Conservation (phyloP, 1,284 basidiomycete genomes). For the Mycena citricolor region DNA sequence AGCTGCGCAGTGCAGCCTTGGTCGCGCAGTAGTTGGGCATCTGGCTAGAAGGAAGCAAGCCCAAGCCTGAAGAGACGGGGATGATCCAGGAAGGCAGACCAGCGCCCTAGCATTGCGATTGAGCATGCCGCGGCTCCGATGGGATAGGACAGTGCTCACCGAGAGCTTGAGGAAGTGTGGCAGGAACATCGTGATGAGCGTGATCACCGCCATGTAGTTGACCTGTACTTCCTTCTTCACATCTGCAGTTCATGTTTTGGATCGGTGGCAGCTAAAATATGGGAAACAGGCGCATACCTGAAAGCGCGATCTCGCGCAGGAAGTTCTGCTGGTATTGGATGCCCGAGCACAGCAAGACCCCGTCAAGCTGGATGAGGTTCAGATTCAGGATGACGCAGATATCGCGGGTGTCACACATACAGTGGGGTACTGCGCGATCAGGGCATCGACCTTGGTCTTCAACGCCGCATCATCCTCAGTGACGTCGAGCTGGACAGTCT, state of each 20-base stretch:
- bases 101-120: constrained; percentile 33
- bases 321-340: constrained; percentile 55
- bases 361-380: constrained; percentile 45
- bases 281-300: constrained; percentile 34
- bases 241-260: constrained; percentile 36
- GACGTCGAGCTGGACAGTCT: constrained; percentile 45
- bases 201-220: constrained; percentile 57
- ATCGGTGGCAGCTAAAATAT: neutral
- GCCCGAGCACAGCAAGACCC: constrained; percentile 46
- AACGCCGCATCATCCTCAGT: constrained; percentile 4
- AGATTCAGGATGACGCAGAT: neutral
- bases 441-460: constrained; percentile 8
- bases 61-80: constrained; percentile 54
- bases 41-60: constrained; percentile 42
- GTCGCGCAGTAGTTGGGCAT: constrained; percentile 56
- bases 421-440: constrained; percentile 15
- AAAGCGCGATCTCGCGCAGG: constrained; percentile 41
- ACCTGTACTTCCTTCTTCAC: constrained; percentile 50
- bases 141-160: constrained; percentile 39
- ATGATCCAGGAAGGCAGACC: constrained; percentile 50
- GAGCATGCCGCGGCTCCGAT: neutral
- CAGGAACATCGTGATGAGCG: constrained; percentile 49
- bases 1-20: constrained; percentile 63
- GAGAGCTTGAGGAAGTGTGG: constrained; percentile 57
- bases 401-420: neutral